These are phyloP conservation scores for Trichosanthes truncata DNA, from an alignment of 306 rosid genomes.

Conservation along the genomic window DNA sequence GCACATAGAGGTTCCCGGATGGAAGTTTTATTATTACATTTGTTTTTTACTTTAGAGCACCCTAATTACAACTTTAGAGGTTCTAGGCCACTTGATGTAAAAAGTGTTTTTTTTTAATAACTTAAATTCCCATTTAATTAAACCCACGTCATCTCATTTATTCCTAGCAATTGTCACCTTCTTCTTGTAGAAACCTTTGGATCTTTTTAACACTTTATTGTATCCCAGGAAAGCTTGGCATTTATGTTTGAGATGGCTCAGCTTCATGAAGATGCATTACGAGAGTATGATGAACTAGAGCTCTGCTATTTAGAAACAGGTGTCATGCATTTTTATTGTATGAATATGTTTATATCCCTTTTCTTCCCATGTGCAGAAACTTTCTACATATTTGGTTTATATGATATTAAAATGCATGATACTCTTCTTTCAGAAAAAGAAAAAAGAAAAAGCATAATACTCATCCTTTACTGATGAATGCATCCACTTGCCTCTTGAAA, in stretches of 20 bases:
- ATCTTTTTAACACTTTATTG: constrained; percentile 15
- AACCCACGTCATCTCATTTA: neutral
- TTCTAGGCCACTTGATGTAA: neutral
- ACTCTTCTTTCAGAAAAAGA: neutral
- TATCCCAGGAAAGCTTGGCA: constrained; percentile 92
- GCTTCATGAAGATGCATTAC: constrained; percentile 92
- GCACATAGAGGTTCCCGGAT: constrained; percentile 10
- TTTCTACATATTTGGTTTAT: neutral
- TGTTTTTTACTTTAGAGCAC: neutral
- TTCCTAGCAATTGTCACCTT: neutral
- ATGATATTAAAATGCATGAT: neutral
- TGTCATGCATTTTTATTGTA: constrained; percentile 23
- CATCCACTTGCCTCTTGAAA: neutral
- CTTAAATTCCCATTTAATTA: neutral
- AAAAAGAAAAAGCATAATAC: neutral
- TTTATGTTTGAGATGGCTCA: constrained; percentile 96
- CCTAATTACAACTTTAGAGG: neutral
- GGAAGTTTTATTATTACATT: neutral
- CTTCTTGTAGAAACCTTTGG: constrained; percentile 20
- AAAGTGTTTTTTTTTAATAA: neutral
- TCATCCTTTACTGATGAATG: neutral
- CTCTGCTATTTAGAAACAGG: constrained; percentile 97
- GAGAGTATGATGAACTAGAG: constrained; percentile 93
- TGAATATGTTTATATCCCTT: neutral
- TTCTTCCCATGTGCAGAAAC: neutral